These are phyloP conservation scores for Turnera subulata DNA, from an alignment of 345 rosid species.

Conservation along the genomic window DNA sequence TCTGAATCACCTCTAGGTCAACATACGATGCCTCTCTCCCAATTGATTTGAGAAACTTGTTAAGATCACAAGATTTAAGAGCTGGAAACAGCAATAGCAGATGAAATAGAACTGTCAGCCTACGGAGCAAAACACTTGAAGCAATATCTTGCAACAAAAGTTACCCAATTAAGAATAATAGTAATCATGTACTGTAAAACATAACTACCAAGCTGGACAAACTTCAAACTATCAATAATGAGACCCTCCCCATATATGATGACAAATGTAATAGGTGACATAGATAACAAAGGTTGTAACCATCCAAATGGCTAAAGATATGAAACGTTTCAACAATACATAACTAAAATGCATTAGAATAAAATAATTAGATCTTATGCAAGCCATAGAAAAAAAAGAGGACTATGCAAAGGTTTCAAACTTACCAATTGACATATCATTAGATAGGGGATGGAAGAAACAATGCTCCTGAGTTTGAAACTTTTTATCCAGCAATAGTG, in stretches of 20 bases:
- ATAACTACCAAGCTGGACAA: neutral
- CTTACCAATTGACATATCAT: conserved; percentile 80
- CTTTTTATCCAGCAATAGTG: conserved; percentile 72
- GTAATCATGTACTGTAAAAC: neutral
- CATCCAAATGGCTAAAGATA: neutral
- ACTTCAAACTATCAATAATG: no score
- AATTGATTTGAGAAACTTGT: conserved; percentile 69
- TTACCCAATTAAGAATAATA: neutral
- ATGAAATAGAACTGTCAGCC: neutral
- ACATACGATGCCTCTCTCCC: conserved; percentile 60
- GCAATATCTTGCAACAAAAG: no score
- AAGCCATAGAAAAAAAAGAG: neutral
- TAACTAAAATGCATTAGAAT: neutral
- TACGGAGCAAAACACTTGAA: neutral
- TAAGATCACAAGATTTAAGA: conserved; percentile 51
- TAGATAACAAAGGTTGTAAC: no score
- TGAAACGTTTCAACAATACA: neutral
- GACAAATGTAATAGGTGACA: no score
- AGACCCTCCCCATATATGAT: no score
- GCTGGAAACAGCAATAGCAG: conserved; percentile 39
- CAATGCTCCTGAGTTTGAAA: conserved; percentile 55
- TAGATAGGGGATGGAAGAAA: conserved; percentile 88
- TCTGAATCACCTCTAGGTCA: conserved; percentile 64
- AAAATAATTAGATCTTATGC: neutral
- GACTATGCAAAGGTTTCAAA: neutral